Base-by-base conservation (phyloP, 169 alveolate genomes). In the Eimeria praecox region DNA sequence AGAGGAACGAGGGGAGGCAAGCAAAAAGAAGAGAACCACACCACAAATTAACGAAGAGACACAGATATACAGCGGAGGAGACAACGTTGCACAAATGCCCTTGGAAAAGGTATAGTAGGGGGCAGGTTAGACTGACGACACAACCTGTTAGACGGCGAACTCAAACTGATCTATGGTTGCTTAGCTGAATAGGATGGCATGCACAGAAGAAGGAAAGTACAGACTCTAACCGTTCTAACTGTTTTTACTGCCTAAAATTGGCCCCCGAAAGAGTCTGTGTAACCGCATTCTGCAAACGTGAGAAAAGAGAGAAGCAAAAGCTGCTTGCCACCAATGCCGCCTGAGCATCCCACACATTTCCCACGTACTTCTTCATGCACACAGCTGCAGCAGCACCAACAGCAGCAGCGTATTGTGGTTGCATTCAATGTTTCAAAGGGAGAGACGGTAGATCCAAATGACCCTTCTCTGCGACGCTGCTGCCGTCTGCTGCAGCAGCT, bases 391-490 rank as follows among this genome's bases (percentile, higher is more conserved):
- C 87, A 33, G 64, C 86, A 35, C 62, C 73, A 52, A 27, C 71
- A 82, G 90, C 90, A 82, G 71, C 90, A 82, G n/a, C 64, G 90
- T 27, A 35, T 82, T 46, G 75, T 82, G 4, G 90, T 82, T 30
- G 90, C 90, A 52, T 82, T 82, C 12, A 52, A 82, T 33, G 71
- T 82, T 16, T 82, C 90, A 27, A 82, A 82, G 62, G 90, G 90
- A 35, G 90, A 82, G 66, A 35, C 44, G 0, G 8, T 82, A 33
- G 90, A 82, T 33, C 90, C 90, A 49, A 82, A 49, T 27, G 52
- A 82, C 75, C 90, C 90, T 38, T 82, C 90, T 12, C 49, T 82
- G 35, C 40, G 71, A 14, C 90, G 90, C 75, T 82, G 71, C 73
- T 82, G 90, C 49, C 90, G 71, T 12, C 40, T 82, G 54, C 90